Base-by-base conservation (phyloP, 768 basidiomycete genomes). In the Mycena chlorophos region DNA sequence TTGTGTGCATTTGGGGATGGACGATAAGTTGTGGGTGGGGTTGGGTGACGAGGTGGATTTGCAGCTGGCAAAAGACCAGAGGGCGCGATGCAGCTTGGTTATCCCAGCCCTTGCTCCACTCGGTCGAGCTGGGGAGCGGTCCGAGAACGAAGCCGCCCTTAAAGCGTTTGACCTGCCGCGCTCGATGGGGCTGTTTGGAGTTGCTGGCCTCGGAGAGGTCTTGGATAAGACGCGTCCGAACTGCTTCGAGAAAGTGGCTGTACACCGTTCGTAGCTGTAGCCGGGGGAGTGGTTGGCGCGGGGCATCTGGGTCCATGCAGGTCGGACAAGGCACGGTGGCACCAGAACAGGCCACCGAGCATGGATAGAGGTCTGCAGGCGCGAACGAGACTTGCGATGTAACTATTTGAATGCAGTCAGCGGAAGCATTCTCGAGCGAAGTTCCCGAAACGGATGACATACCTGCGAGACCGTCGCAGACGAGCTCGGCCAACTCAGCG, bases 21-120 rank as follows among this genome's bases (percentile, higher is more conserved):
- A 91, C 69, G 27, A 88, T 71, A n/a, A 90, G 69, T 54, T 78
- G 78, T 25, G 68, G 73, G 53, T 52, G 49, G 38, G 49, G 54
- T 1, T 57, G 62, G 25, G 62, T 66, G 8, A 73, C 68, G 13
- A 83, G 71, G 51, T 82, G 78, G 8, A 87, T 64, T 64, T 87
- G 79, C 17, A 90, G 68, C 37, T 83, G 79, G 51, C 83, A 86
- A 59, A 81, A 81, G 3, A 86, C 71, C 29, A 88, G 72, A 16
- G 87, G 79, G 51, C 87, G 85, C 57, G n/a, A 51, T 25, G 71
- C 73, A 4, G 78, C 70, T 53, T 77, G 75, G 60, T 80, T 77
- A 31, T 87, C 78, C 87, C 87, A 88, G 16, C 80, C 79, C n/a
- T 73, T 65, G 22, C 79, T 79, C 88, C 88, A 89, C 64, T 85